Evolutionary conservation across 345 rosid species (phyloP).

Genomic region (Eucalyptus tenuipes): DNA sequence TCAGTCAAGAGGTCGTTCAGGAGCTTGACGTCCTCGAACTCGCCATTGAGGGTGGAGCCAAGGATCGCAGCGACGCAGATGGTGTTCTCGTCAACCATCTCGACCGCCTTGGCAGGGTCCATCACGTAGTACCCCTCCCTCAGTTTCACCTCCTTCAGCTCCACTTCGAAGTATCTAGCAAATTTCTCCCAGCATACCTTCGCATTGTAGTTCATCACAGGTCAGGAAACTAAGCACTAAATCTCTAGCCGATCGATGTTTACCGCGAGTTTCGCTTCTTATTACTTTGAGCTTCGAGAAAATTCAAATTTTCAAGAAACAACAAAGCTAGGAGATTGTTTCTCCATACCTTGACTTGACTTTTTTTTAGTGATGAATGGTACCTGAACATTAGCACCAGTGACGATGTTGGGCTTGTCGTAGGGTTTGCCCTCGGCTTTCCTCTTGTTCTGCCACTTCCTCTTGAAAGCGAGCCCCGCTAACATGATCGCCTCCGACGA

Average conservation of each 20-base stretch:
- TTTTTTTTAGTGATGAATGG: neutral
- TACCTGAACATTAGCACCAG: conserved; percentile 52
- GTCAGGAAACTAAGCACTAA: neutral
- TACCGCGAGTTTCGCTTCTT: neutral
- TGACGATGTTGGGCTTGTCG: conserved; percentile 46
- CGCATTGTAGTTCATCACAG: neutral
- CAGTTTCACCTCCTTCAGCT: conserved; percentile 38
- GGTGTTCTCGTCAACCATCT: conserved; percentile 46
- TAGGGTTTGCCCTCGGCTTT: conserved; percentile 23
- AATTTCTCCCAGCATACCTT: conserved; percentile 54
- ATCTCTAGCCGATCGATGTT: neutral
- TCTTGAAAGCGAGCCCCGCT: conserved; percentile 42
- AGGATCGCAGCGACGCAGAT: conserved; percentile 47
- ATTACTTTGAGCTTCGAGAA: neutral
- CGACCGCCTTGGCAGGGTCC: conserved; percentile 38
- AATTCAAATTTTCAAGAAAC: neutral
- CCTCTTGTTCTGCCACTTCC: conserved; percentile 42
- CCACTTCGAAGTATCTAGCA: conserved; percentile 47
- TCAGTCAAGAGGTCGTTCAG: conserved; percentile 17
- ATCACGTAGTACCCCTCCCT: conserved; percentile 38
- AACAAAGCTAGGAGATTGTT: neutral
- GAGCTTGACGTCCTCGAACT: conserved; percentile 40
- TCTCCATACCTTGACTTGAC: neutral
- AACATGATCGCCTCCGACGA: conserved; percentile 50
- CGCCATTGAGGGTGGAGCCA: conserved; percentile 45